Evolutionary conservation across 2,329 filamentous ascomycete genomes (phyloP).

Genomic region (Colletotrichum abscissum): DNA sequence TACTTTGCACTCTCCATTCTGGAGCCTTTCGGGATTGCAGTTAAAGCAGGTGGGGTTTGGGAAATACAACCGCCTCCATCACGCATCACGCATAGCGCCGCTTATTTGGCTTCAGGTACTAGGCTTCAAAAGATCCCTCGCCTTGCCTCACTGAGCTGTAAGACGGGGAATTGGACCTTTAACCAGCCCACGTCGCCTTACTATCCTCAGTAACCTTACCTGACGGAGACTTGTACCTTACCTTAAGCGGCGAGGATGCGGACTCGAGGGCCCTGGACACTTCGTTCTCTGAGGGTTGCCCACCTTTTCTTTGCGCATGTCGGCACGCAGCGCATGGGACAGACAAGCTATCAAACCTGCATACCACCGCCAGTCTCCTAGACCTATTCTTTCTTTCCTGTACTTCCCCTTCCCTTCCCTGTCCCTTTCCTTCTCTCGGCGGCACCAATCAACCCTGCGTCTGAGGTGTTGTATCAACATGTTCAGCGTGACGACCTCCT

Average conservation of each 20-base stretch:
- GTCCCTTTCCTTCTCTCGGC: background rate
- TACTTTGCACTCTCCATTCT: background rate
- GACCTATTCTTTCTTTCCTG: background rate
- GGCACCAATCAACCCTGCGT: background rate
- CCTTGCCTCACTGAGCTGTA: background rate
- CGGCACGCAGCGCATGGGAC: slow-evolving; percentile 17
- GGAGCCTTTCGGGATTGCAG: background rate
- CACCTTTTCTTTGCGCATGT: background rate
- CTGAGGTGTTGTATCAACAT: too few species aligned
- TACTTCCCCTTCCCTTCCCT: background rate
- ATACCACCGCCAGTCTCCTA: background rate
- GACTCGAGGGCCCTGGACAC: slow-evolving; percentile 7
- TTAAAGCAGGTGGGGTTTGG: slow-evolving; percentile 26
- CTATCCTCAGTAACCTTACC: background rate
- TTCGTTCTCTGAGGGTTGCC: background rate
- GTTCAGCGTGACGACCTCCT: too few species aligned
- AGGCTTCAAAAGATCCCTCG: background rate
- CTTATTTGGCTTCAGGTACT: background rate
- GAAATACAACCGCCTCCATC: slow-evolving; percentile 1
- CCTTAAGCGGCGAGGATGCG: slow-evolving; percentile 2
- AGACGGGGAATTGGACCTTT: background rate
- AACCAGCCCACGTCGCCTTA: background rate
- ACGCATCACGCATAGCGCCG: background rate
- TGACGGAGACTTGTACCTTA: background rate
- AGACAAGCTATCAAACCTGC: slow-evolving; percentile 28